Conservation (phyloP, 2,329 filamentous ascomycete species). For the Cordyceps militaris region DNA sequence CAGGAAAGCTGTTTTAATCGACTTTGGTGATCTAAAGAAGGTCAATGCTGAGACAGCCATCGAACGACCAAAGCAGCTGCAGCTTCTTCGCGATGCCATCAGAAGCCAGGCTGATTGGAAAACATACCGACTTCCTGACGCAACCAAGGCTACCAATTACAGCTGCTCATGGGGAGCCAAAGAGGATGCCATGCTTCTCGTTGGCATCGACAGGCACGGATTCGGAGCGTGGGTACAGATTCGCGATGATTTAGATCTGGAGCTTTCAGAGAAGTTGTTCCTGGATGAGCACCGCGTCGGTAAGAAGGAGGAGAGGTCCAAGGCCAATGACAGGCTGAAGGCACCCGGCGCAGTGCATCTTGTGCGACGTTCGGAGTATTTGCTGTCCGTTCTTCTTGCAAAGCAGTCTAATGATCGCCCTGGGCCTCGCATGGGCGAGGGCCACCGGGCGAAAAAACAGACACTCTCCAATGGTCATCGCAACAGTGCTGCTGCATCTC, state of each 20-base stretch:
- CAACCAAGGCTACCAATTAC: slow-evolving; percentile 87
- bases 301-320: slow-evolving; percentile 87
- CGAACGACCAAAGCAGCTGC: slow-evolving; percentile 83
- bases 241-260: slow-evolving; percentile 81
- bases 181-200: slow-evolving; percentile 94
- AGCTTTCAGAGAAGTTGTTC: slow-evolving; percentile 85
- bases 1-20: slow-evolving; percentile 92
- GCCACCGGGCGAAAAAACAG: slow-evolving; percentile 84
- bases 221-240: slow-evolving; percentile 96
- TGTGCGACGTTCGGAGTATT: slow-evolving; percentile 87
- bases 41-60: slow-evolving; percentile 94
- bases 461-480: slow-evolving; percentile 52
- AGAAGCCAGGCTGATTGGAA: slow-evolving; percentile 60
- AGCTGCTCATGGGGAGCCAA: slow-evolving; percentile 85
- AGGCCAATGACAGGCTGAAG: slow-evolving; percentile 70
- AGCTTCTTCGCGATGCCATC: slow-evolving; percentile 70
- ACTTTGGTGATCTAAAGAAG: slow-evolving; percentile 88
- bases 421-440: slow-evolving; percentile 75
- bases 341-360: slow-evolving; percentile 96
- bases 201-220: slow-evolving; percentile 87
- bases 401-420: slow-evolving; percentile 72
- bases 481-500: slow-evolving; percentile 62
- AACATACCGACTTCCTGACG: slow-evolving; percentile 81
- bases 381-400: slow-evolving; percentile 86
- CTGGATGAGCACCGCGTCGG: slow-evolving; percentile 97